Evolutionary conservation across 2,329 filamentous ascomycete species (phyloP).

Genomic region (Fusarium sp.): DNA sequence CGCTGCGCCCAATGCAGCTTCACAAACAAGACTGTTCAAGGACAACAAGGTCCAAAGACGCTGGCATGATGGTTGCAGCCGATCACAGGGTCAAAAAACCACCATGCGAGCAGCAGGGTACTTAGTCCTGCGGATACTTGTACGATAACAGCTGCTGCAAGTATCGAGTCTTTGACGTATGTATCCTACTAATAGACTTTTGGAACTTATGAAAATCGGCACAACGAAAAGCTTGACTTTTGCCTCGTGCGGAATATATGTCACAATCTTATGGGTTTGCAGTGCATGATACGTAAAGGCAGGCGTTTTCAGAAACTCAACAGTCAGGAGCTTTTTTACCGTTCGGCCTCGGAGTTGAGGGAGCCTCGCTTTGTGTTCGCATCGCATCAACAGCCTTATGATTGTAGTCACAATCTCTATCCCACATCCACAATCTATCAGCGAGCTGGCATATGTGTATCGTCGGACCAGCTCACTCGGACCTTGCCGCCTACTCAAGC

Average conservation of each 20-base stretch:
- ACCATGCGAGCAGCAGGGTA: no score
- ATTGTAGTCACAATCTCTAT: constrained; percentile 10
- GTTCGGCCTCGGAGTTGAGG: constrained; percentile 15
- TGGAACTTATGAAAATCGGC: constrained; percentile 17
- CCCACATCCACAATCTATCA: constrained; percentile 1
- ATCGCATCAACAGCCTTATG: background rate
- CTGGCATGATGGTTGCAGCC: background rate
- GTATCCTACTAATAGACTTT: background rate
- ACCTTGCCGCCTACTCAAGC: constrained; percentile 39
- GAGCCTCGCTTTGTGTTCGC: background rate
- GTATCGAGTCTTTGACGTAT: background rate
- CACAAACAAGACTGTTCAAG: constrained; percentile 2
- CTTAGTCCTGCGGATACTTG: background rate
- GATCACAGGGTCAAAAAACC: background rate
- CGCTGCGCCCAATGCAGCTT: constrained; percentile 3
- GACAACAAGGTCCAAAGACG: constrained; percentile 6
- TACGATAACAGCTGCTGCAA: background rate
- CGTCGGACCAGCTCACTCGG: constrained; percentile 38
- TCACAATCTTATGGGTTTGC: constrained; percentile 7
- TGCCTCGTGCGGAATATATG: constrained; percentile 11
- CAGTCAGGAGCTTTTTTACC: background rate
- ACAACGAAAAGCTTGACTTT: constrained; percentile 26
- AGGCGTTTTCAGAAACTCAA: constrained; percentile 18
- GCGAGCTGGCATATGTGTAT: constrained; percentile 7
- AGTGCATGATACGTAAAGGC: background rate